These are phyloP conservation scores for Herpetomonas tarakana DNA, from an alignment of 208 protist genomes.

Conservation along the genomic window DNA sequence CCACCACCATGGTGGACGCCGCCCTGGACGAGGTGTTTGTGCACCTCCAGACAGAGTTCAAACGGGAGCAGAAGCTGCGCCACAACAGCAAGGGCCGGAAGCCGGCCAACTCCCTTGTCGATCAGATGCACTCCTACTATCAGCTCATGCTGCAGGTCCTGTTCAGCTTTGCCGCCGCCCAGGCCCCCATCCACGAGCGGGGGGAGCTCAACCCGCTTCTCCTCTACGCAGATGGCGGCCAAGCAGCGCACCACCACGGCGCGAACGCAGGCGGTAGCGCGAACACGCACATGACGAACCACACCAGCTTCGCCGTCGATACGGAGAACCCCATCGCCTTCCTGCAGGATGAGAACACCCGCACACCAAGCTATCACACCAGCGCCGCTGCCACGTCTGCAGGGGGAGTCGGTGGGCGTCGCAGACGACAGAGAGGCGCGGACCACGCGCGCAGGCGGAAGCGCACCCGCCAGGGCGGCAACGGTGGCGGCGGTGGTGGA, in stretches of 20 bases:
- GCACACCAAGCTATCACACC: constrained; percentile 10
- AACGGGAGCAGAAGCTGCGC: constrained; percentile 14
- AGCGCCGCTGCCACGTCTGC: constrained; percentile 7
- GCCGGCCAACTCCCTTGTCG: constrained; percentile 13
- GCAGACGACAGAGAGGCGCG: neutral
- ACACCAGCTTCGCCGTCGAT: constrained; percentile 33
- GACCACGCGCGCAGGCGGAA: constrained; percentile 11
- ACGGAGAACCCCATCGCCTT: constrained; percentile 68
- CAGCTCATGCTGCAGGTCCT: constrained; percentile 66
- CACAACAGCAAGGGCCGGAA: neutral
- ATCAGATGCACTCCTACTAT: constrained; percentile 38
- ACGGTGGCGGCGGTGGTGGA: too few relatives aligned
- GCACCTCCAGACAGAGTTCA: constrained; percentile 29
- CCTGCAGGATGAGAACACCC: constrained; percentile 36
- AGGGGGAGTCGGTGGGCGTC: constrained; percentile 20
- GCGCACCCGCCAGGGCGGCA: neutral
- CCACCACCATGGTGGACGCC: constrained; percentile 42
- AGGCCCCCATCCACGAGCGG: constrained; percentile 53
- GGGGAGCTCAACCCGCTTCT: constrained; percentile 4
- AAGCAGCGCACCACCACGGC: constrained; percentile 12
- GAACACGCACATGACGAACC: constrained; percentile 16
- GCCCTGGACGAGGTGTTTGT: constrained; percentile 59
- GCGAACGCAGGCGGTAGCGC: neutral
- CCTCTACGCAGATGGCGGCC: neutral
- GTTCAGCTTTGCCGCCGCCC: constrained; percentile 60